Evolutionary conservation across 768 basidiomycete species (phyloP), one percentile per base, ranked within the genome.

Genomic region (Glaciozyma antarctica): DNA sequence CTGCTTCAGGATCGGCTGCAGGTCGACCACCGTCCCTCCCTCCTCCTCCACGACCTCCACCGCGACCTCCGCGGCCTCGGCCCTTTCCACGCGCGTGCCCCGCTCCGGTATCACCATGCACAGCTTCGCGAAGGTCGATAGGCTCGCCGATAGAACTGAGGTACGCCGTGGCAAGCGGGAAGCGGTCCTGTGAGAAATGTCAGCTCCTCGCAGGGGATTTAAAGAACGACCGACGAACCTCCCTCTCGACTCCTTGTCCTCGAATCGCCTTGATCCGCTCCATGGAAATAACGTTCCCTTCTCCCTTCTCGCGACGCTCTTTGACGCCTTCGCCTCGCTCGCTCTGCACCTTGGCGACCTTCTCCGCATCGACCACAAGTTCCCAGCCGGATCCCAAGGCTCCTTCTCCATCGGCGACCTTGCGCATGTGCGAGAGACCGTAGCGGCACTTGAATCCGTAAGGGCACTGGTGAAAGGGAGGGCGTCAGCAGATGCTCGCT

Each of bases 361-460:
- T 85, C 47, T 84, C 82, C 64, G 83, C 82, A 71, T 90, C 84
- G 9, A 77, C 77, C 0, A 81, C 65, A 1, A 86, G 73, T 30
- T 75, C 75, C 21, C 82, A 70, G 3, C 76, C 70, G n/a, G 53
- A 57, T 2, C 54, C 61, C 48, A 60, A 41, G 49, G 65, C 64
- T 21, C 73, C 73, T 28, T 65, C 68, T 2, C 82, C 84, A 19
- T 78, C 77, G 21, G 80, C 80, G 41, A 81, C 43, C 44, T 77
- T 77, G 22, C 74, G 77, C 16, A 86, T 77, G 76, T 99, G 94
- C 5, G 83, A 85, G 17, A 87, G 86, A 8, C 95, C 81, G 77
- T 88, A 95, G 3, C 95, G 84, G 75, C 95, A 99, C 76, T 91
- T 90, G 76, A 88, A 85, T 16, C 92, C 95, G 71, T 83, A 84